Percentiles rank a stretch among this genome's conserved stretches.
Evolutionary conservation across 345 rosid genomes (phyloP).

Genomic region (Arabidopsis arenosa): DNA sequence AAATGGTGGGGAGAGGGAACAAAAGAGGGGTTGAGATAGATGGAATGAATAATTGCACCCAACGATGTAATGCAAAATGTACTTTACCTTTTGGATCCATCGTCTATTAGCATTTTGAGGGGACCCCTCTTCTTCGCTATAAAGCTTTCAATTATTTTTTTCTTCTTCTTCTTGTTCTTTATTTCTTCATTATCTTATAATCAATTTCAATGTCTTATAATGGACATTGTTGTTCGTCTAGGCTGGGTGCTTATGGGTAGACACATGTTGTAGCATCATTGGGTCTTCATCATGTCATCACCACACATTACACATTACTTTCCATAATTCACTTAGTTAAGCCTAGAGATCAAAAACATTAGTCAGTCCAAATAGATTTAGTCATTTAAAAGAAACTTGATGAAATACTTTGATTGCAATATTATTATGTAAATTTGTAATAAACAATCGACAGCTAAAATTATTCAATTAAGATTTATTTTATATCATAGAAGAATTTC

Average conservation of each 20-base stretch:
- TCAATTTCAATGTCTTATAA: neutral
- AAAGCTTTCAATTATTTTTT: conserved; percentile 47
- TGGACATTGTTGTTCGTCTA: conserved; percentile 33
- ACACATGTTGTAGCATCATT: conserved; percentile 48
- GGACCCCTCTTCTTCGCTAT: conserved; percentile 49
- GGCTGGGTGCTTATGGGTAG: conserved; percentile 46
- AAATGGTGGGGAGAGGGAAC: conserved; percentile 39
- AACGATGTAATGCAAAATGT: conserved; percentile 47
- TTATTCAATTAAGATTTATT: too few species aligned
- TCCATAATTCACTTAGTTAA: conserved; percentile 23
- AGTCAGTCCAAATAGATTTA: neutral
- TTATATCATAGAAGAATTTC: neutral
- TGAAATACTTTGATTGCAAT: neutral
- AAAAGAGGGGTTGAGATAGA: conserved; percentile 56
- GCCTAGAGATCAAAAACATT: neutral
- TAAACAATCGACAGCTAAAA: neutral
- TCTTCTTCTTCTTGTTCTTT: conserved; percentile 7
- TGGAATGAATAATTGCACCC: conserved; percentile 87
- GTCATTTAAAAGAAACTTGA: too few species aligned
- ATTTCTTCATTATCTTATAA: neutral
- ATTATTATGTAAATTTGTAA: neutral
- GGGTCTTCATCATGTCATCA: conserved; percentile 41
- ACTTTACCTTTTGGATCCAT: conserved; percentile 78
- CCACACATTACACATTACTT: conserved; percentile 35
- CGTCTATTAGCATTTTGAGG: conserved; percentile 51